These are phyloP conservation scores for Echria macrotheca DNA, from an alignment of 495 filamentous ascomycete species.

Conservation along the genomic window DNA sequence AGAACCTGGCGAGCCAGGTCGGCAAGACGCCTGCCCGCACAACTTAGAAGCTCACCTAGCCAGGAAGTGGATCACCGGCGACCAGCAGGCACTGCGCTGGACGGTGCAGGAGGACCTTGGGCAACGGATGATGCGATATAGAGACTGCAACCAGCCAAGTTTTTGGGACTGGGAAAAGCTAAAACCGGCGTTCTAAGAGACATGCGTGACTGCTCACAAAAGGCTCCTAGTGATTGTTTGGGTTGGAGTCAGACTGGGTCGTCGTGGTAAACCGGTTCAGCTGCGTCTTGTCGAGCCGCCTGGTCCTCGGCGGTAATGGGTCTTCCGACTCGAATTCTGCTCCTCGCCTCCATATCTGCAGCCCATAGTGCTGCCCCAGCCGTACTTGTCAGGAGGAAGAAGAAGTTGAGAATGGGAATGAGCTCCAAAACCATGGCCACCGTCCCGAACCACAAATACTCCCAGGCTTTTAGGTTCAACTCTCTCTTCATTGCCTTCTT, in stretches of 20 bases:
- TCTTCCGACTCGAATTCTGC: conserved; percentile 21
- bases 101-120: no score
- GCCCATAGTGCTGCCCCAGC: conserved; percentile 86
- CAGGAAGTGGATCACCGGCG: no score
- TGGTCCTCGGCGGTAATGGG: conserved; percentile 17
- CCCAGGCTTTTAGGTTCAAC: conserved; percentile 63
- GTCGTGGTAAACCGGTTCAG: conserved; percentile 27
- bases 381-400: conserved; percentile 76
- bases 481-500: conserved; percentile 58
- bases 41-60: no score
- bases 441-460: conserved; percentile 53
- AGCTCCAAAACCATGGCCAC: conserved; percentile 59
- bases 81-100: no score
- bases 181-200: no score
- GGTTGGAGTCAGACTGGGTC: conserved; percentile 23
- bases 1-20: no score
- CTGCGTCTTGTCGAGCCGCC: conserved; percentile 6
- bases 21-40: no score
- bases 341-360: conserved; percentile 45
- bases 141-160: no score
- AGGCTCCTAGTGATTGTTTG: no score
- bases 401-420: conserved; percentile 76
- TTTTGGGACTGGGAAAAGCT: no score
- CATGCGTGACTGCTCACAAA: no score
- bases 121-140: no score